Evolutionary conservation across 352 stramenopile species (phyloP).

Genomic region (Pythium folliculosum): DNA sequence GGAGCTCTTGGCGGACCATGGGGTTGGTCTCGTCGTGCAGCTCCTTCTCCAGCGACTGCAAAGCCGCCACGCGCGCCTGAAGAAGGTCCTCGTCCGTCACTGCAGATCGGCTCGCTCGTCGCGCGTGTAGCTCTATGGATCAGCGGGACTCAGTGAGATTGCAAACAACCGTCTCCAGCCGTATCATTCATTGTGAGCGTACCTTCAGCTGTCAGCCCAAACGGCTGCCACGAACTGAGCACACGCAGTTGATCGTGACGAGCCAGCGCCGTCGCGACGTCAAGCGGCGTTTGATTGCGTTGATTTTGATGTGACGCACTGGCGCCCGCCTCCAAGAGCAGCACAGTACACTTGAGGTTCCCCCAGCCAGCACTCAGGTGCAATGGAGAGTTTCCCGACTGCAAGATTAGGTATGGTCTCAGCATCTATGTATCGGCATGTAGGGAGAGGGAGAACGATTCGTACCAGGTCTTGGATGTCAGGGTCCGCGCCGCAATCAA

Average conservation of each 20-base stretch:
- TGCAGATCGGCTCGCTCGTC: conserved; percentile 3
- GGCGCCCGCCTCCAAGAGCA: conserved; percentile 59
- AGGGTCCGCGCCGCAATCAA: conserved; percentile 47
- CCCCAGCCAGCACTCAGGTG: conserved; percentile 75
- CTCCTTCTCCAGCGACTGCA: conserved; percentile 20
- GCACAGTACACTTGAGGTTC: conserved; percentile 48
- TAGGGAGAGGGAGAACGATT: no score
- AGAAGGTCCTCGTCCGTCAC: conserved; percentile 8
- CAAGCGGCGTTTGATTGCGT: conserved; percentile 37
- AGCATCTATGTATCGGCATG: no score
- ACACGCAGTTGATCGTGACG: conserved; percentile 41
- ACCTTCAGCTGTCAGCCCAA: conserved; percentile 33
- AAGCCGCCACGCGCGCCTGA: conserved; percentile 1
- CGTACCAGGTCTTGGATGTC: conserved; percentile 50
- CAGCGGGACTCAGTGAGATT: no score
- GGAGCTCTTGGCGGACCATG: conserved; percentile 45
- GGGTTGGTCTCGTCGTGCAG: conserved; percentile 38
- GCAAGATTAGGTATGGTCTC: no score
- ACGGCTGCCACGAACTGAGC: conserved; percentile 48
- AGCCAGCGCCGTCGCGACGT: conserved; percentile 40
- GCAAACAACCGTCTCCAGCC: conserved; percentile 28
- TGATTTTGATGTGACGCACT: conserved; percentile 34
- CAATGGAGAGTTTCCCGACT: conserved; percentile 70
- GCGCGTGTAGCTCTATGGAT: conserved; percentile 12
- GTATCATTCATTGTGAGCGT: no score